Base-by-base conservation (phyloP, 2,329 filamentous ascomycete genomes). In the Xylaria sp. region DNA sequence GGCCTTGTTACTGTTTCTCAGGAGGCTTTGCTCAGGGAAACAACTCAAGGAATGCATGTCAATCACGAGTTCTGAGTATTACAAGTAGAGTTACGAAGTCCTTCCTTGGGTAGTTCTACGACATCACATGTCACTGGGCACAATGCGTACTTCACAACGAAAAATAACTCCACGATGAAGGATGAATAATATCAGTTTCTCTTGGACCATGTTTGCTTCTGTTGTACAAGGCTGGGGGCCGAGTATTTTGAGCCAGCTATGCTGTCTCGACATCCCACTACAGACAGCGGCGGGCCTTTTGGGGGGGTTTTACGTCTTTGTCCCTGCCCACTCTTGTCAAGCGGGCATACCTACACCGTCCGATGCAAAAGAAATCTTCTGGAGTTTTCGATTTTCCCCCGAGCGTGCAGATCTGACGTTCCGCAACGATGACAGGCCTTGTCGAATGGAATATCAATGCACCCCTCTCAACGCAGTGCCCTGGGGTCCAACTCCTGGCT, bases 341-440 rank as follows among this genome's bases (percentile, higher is more conserved):
- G 55, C 54, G 55, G 53, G 55, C 58, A 63, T 66, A 30, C 23
- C 23, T 30, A 66, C 63, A 64, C 65, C 67, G 65, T 64, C 61
- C 63, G 62, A 66, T 65, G 67, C 63, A 69, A 72, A 70, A 67
- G 67, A 71, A 72, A 72, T 70, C 66, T 71, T 71, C 70, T 72
- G 65, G 69, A 67, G 66, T 68, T 68, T 68, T 70, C 68, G 65
- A 68, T 65, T 69, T 60, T 60, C 61, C 67, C 66, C 64, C 67
- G 63, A 66, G 68, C 61, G 65, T 65, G 65, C 62, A 68, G 63
- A 64, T 68, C 66, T 67, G 66, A 64, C 64, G 67, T 61, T 59
- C 54, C 57, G 57, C 57, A 58, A 57, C 54, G 54, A 57, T 52
- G 48, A 55, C 52, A 55, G 58, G 50, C 52, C 53, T 49, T 55